Evolutionary conservation across 163 green algal genomes (phyloP), one percentile per base, ranked within the genome.

Genomic region (Chlamydomonas reinhardtii): DNA sequence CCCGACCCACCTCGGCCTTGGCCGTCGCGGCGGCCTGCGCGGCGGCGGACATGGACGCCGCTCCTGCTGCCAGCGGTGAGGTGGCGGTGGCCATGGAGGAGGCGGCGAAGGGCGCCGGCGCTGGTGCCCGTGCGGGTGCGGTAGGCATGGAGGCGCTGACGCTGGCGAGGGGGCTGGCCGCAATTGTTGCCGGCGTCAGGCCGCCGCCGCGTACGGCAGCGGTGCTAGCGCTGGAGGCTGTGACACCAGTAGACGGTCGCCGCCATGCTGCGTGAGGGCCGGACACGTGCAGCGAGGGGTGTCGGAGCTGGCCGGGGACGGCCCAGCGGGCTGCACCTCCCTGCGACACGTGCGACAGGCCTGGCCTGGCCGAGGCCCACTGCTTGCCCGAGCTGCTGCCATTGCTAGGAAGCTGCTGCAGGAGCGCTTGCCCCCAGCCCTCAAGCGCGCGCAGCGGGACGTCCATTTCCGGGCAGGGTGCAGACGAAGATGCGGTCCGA

Each of bases 1-100:
- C 92, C 2, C 96, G 85, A 8, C 96, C 96, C 52, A 99, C 84
- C 72, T 96, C 93, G 61, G 88, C 88, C 39, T 89, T 90, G 62
- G 59, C 61, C 0, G 61, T 59, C 2, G 80, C 80, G 16, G 80
- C 80, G 0, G 69, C 34, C 4, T 62, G 17, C 32, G 34, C 34
- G 34, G 24, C 25, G 16, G 56, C 24, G 56, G 71, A 61, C 37
- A 56, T 56, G 48, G 48, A 14, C 48, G 14, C 48, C 12, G 48
- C 48, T 17, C 43, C 43, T 54, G 71, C 22, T 22, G 71, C 22
- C 22, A 35, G 24, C 24, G 71, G 2, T 59, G 72, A 2, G 2
- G 25, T 27, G 1, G 29, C 43, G 16, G 24, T 61, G 37, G 73
- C 39, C 27, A 35, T 31, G 29, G 73, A 56, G 39, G 31, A 22